Evolutionary conservation across 768 basidiomycete genomes (phyloP), one percentile per base, ranked within the genome.

Genomic region (Tricholoma hemisulphureum): DNA sequence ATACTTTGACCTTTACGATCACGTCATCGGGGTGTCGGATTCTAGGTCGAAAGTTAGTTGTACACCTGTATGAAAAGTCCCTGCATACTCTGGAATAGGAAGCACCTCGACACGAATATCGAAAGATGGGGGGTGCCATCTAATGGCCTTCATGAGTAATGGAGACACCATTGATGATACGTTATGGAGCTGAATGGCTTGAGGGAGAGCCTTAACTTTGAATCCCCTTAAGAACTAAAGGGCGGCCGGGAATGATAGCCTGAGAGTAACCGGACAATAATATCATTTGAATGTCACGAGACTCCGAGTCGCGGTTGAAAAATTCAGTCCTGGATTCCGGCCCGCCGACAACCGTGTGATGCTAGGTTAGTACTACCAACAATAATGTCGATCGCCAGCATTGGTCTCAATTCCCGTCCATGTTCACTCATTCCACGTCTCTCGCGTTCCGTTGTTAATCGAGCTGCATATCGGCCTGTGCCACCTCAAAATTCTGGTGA

Each of bases 21-120:
- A 82, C 90, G 74, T 91, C 89, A 67, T 92, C 89, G 1, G 87
- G 82, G 59, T 90, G 77, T 57, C 83, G 76, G 48, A 92, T 84
- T 57, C 89, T 61, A 16, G 24, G 51, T 29, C 14, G 8, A 52
- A 11, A 2, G 23, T 54, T 56, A 31, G 11, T 23, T 14, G 8
- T 26, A 57, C 28, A n/a, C 32, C 52, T 24, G 53, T 6, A 37
- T 34, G 6, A 34, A 20, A 21, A 14, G 57, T 24, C 10, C 50
- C 62, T 41, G 7, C 26, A n/a, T 65, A 77, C 83, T 73, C 59
- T 21, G 88, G 89, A 49, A 84, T 73, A 2, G 82, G 78, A 37
- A 86, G 64, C 6, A 71, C 69, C 67, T 90, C 89, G n/a, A 90
- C 82, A 35, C 87, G 80, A 56, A 91, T 83, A 67, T 91, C 84